Evolutionary conservation across 1,139 yeast genomes (phyloP), one percentile per base, ranked within the genome.

Genomic region (Petasospora rhodanensis): DNA sequence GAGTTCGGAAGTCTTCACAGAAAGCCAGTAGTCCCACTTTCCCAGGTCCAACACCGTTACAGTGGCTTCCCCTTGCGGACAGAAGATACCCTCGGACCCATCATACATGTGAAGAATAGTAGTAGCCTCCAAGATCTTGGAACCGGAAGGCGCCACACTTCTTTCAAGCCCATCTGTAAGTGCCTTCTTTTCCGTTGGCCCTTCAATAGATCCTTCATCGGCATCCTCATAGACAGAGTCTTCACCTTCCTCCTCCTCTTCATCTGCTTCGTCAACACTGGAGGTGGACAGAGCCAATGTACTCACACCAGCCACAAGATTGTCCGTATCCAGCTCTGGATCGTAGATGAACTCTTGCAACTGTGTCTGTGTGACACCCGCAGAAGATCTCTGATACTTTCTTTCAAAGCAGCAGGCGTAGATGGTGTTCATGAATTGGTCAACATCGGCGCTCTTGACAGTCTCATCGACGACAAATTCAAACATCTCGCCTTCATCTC

Each of bases 401-500:
- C 77, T 71, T 56, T 87, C 95, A 53, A 73, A 89, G 45, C 81
- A 74, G 52, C 95, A 84, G 40, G 72, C 72, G 52, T 74, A 71
- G 11, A 86, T 67, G 1, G 77, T 66, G 23, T 63, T 55, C 61
- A 83, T 73, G 54, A 91, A 91, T 28, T 68, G 65, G 19, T 79
- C 80, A 31, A 85, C 68, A 17, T 78, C 79, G 23, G 62, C 64
- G 4, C 62, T 50, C 19, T 79, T 67, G 7, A 80, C 73, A n/a
- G 70, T 68, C 29, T 71, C 72, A 41, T 79, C 86, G 35, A 87
- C 73, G 14, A 82, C 68, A 59, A 86, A 89, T 57, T 86, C 95
- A 58, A 82, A 87, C 41, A 69, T 63, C 53, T 89, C 97, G 12
- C 89, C 96, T n/a, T 68, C 66, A 47, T 86, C 96, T 19, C 95